Evolutionary conservation across 352 stramenopile species (phyloP).

Genomic region (Globisporangium cystogenes): DNA sequence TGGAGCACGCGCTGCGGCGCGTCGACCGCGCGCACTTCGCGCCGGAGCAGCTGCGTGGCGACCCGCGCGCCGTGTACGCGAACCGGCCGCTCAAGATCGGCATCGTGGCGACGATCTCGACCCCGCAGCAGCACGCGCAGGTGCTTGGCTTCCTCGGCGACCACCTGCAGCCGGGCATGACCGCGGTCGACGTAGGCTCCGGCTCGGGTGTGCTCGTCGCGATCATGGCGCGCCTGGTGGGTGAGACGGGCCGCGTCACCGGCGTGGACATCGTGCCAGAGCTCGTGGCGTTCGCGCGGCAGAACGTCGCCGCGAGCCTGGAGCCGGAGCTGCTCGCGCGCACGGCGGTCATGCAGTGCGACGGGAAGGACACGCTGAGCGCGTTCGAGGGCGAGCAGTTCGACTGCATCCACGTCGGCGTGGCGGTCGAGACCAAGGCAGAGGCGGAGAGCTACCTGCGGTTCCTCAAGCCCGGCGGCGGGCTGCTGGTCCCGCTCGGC

Average conservation of each 20-base stretch:
- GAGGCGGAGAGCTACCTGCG: slow-evolving; percentile 64
- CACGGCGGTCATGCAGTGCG: slow-evolving; percentile 41
- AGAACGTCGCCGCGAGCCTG: slow-evolving; percentile 52
- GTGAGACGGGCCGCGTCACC: slow-evolving; percentile 37
- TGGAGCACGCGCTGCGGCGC: slow-evolving; percentile 54
- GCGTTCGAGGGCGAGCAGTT: slow-evolving; percentile 23
- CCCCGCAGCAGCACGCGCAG: slow-evolving; percentile 80
- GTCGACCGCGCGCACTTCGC: slow-evolving; percentile 70
- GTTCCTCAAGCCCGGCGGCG: slow-evolving; percentile 65
- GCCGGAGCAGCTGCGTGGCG: slow-evolving; percentile 17
- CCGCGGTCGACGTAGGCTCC: slow-evolving; percentile 66
- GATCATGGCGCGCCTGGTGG: slow-evolving; percentile 72
- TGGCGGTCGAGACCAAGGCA: slow-evolving; percentile 71
- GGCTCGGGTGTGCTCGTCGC: slow-evolving; percentile 80
- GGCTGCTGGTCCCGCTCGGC: slow-evolving; percentile 64
- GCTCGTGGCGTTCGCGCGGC: slow-evolving; percentile 56
- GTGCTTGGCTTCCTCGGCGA: slow-evolving; percentile 59
- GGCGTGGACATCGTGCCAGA: slow-evolving; percentile 80
- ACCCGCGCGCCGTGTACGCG: slow-evolving; percentile 39
- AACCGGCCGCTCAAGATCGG: slow-evolving; percentile 79
- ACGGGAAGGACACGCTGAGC: slow-evolving; percentile 33
- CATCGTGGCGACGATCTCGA: slow-evolving; percentile 79
- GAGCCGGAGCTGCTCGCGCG: slow-evolving; percentile 23
- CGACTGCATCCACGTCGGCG: slow-evolving; percentile 78
- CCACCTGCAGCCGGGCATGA: slow-evolving; percentile 58